Evolutionary conservation across 2,329 filamentous ascomycete genomes (phyloP), one percentile per base, ranked within the genome.

Genomic region (Phialemoniopsis sp.): DNA sequence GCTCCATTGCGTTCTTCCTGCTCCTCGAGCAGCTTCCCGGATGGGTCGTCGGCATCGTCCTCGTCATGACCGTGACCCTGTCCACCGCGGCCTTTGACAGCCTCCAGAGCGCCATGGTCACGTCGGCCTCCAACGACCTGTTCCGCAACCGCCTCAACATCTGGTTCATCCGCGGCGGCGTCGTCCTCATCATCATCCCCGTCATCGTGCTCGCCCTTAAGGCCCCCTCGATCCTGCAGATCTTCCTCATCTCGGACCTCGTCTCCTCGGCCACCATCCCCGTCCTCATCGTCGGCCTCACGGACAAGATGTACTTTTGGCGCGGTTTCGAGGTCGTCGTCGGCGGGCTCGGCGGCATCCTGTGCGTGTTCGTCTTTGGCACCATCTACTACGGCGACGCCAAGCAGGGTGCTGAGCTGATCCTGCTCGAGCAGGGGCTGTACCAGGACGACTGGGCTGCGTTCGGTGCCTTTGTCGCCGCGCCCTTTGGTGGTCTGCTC

Each of bases 351-450:
- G 87, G 87, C 9, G 87, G 87, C 14, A 79, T 93, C 38, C 60
- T 93, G 16, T 82, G 82, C 10, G 84, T 93, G 45, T 93, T 90
- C 66, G 72, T 91, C 52, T 93, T 90, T 49, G 87, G 87, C 5
- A 70, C 82, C 13, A 76, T 89, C 44, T 93, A 90, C 67, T 90
- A 86, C 55, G 84, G 82, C 34, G 73, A 80, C 53, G 80, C 77
- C 2, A 56, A 70, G 38, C 54, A 71, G 7, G 87, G 84, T 5
- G 82, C 73, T 2, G 70, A 82, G 42, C 74, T 93, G 40, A 73
- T 93, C 36, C 67, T 91, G 18, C 64, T 93, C 12, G 73, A 87
- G 56, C 70, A 82, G 47, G 87, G 87, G 1, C 68, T 93, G 15
- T 93, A 90, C 59, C 77, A 71, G 1, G 72, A 81, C 35, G 87